Evolutionary conservation across 1,284 basidiomycete genomes (phyloP).

Genomic region (Puccinia horiana): DNA sequence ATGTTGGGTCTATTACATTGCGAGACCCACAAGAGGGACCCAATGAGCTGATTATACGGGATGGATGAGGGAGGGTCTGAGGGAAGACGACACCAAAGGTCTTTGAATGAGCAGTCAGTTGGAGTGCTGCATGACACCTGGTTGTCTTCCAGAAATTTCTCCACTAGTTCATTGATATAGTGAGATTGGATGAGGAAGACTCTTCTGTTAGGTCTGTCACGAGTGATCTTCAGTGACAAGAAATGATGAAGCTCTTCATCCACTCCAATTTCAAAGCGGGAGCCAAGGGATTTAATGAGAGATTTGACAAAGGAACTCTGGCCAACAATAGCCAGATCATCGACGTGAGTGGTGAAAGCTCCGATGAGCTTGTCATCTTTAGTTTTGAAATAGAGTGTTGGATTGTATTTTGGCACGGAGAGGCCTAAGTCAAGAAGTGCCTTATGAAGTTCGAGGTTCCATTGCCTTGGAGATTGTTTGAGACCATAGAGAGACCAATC

Average conservation of each 20-base stretch:
- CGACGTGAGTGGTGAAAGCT: conserved; percentile 2
- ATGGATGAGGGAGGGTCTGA: background rate
- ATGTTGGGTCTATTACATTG: conserved; percentile 7
- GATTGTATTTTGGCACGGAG: background rate
- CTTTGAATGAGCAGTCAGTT: background rate
- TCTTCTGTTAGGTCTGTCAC: background rate
- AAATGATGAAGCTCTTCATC: background rate
- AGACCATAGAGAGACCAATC: background rate
- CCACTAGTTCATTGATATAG: background rate
- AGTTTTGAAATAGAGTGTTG: background rate
- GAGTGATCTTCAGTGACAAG: background rate
- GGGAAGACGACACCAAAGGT: background rate
- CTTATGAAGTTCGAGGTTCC: conserved; percentile 1
- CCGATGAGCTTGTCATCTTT: background rate
- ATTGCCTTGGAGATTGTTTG: background rate
- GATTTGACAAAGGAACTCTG: background rate
- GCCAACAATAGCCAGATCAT: background rate
- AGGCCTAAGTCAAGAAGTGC: background rate
- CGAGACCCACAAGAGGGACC: too few species aligned
- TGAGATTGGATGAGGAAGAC: background rate
- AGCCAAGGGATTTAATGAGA: background rate
- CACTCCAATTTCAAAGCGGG: too few species aligned
- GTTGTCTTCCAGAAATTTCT: background rate
- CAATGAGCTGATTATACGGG: background rate
- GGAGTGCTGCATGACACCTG: background rate